phyloP scores from a whole-genome alignment of 2,329 filamentous ascomycete species.

The Didymella pinodella region DNA sequence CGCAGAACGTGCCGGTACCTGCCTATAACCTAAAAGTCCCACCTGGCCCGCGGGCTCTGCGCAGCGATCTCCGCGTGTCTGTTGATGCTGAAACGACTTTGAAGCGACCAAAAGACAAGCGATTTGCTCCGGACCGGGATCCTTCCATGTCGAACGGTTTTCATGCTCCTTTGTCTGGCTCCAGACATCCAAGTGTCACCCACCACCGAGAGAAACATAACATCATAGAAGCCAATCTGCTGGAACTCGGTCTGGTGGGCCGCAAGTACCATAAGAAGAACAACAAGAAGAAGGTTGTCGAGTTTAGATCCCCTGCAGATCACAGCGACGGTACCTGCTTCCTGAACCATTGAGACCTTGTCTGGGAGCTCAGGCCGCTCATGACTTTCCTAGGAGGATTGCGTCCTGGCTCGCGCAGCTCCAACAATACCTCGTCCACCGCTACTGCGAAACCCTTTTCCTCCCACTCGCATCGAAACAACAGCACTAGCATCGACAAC shows the following conservation, averaged over 20 bases:
- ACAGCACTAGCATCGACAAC: constrained; percentile 36
- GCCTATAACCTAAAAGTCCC: constrained; percentile 37
- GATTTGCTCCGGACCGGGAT: constrained; percentile 35
- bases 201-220: constrained; percentile 32
- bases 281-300: constrained; percentile 45
- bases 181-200: constrained; percentile 32
- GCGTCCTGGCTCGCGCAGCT: constrained; percentile 49
- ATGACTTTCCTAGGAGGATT: constrained; percentile 52
- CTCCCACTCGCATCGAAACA: constrained; percentile 33
- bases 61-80: constrained; percentile 37
- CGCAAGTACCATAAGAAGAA: constrained; percentile 32
- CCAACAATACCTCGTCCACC: constrained; percentile 31
- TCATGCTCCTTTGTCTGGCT: constrained; percentile 45
- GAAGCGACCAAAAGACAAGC: constrained; percentile 49
- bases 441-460: constrained; percentile 31
- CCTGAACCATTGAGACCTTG: constrained; percentile 39
- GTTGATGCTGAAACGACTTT: constrained; percentile 52
- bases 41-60: constrained; percentile 35
- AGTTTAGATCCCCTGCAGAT: constrained; percentile 43
- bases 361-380: constrained; percentile 50
- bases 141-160: constrained; percentile 49
- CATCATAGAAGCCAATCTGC: constrained; percentile 46
- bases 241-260: constrained; percentile 45
- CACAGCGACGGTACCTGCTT: constrained; percentile 44
- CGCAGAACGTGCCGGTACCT: constrained; percentile 38